Base-by-base conservation (phyloP, 73 alveolate species). In the Paramecium sonneborni region DNA sequence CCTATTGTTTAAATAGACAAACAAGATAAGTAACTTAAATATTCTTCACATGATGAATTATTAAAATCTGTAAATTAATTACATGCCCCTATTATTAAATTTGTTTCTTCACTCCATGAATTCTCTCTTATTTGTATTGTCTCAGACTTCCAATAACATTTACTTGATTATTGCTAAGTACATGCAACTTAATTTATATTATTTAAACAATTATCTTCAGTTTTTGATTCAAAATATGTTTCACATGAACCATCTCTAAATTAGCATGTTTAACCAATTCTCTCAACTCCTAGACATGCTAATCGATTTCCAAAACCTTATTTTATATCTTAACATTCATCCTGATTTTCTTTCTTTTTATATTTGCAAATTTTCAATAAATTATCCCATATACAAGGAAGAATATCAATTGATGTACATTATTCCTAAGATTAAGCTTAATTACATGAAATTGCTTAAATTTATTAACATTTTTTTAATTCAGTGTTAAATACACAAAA, bases 171-270 rank as follows among this genome's bases (percentile, higher is more conserved):
- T 32, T 62, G 24, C 18, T 62, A 32, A 9, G 84, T 62, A 62
- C 84, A 62, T 62, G 84, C 39, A 62, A 62, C 84, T 26, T 62
- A 23, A 62, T 62, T 62, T 2, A 62, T 62, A 62, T 62, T 62
- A 62, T 24, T 32, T 12, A 62, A 62, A 62, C 84, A 62, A 62
- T 62, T 62, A 62, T 62, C 18, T 0, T 15, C 46, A 26, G 84
- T 62, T 62, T 62, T 30, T 2, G 39, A 26, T 62, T 62, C 84
- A 12, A 14, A 11, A 24, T 12, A 62, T 1, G 84, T 62, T 62
- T 30, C 48, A 62, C 84, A 62, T 62, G 20, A 32, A 62, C 68
- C 44, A 62, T 30, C 6, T 14, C 1, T 30, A 62, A 30, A 62
- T 12, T 30, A 62, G 24, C 84, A 62, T 3, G 44, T 62, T 62